These are phyloP conservation scores for Xylaria sp. DNA, from an alignment of 2,329 filamentous ascomycete species.

Conservation along the genomic window DNA sequence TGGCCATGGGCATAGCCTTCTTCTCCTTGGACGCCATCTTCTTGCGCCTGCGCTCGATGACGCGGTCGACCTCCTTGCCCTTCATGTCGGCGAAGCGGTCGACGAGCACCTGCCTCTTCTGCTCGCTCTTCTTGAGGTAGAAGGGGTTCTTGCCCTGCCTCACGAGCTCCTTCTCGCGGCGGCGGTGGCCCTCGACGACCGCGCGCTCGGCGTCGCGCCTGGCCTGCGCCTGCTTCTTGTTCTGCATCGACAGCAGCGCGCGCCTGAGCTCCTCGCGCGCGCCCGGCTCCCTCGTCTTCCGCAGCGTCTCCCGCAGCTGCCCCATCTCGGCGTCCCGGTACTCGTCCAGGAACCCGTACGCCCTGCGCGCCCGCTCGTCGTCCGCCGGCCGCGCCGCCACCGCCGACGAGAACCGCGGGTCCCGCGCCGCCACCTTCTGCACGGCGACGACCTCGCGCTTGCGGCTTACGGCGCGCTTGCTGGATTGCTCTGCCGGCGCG, in stretches of 20 bases:
- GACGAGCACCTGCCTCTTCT: conserved; percentile 82
- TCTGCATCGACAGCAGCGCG: conserved; percentile 77
- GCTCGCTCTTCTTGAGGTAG: conserved; percentile 88
- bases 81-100: conserved; percentile 84
- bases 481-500: conserved; percentile 80
- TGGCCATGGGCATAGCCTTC: conserved; percentile 67
- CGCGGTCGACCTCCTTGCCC: conserved; percentile 79
- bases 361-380: conserved; percentile 63
- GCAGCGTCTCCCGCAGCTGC: conserved; percentile 69
- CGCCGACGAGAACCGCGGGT: conserved; percentile 82
- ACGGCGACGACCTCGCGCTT: conserved; percentile 71
- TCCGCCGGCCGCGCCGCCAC: conserved; percentile 52
- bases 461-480: conserved; percentile 81
- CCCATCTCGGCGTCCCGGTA: conserved; percentile 85
- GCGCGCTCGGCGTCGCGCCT: conserved; percentile 70
- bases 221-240: conserved; percentile 70
- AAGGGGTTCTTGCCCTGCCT: conserved; percentile 90
- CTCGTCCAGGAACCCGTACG: conserved; percentile 86
- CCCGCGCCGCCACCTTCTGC: conserved; percentile 65
- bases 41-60: conserved; percentile 86
- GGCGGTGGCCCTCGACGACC: conserved; percentile 74
- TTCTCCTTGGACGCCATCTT: conserved; percentile 86
- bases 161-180: conserved; percentile 81
- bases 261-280: conserved; percentile 66
- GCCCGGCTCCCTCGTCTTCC: conserved; percentile 46